Conservation (phyloP, 345 rosid genomes). For the Eutrema japonicum region DNA sequence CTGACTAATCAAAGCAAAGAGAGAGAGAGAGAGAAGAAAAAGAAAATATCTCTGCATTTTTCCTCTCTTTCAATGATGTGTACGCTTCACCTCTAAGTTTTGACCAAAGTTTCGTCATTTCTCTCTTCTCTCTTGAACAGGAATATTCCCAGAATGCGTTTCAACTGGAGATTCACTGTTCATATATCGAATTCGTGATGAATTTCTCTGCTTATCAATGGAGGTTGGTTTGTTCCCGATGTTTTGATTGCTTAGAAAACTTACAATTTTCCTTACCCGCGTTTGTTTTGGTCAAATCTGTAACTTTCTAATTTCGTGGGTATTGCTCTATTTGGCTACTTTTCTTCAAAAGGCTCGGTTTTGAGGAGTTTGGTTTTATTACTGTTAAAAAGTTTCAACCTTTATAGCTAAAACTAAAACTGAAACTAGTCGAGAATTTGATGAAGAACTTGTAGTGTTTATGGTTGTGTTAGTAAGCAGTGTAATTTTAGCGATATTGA, state of each 20-base stretch:
- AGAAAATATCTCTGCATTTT: conserved; percentile 23
- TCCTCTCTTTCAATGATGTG: conserved; percentile 20
- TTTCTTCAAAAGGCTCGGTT: neutral
- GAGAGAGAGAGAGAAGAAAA: neutral
- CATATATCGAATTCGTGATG: conserved; percentile 1
- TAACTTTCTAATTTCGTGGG: conserved; percentile 16
- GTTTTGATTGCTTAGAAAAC: neutral
- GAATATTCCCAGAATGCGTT: conserved; percentile 24
- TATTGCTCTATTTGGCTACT: conserved; percentile 20
- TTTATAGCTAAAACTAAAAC: conserved; percentile 5
- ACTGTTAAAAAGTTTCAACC: conserved; percentile 14
- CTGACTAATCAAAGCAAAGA: conserved; percentile 25
- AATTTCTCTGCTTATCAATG: conserved; percentile 30
- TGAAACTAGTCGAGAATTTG: neutral
- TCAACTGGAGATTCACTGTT: conserved; percentile 24
- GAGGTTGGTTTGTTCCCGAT: conserved; percentile 24
- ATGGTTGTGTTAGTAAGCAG: neutral
- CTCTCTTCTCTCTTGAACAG: conserved; percentile 12
- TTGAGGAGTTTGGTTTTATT: conserved; percentile 2
- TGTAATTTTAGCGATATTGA: neutral
- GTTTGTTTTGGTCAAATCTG: conserved; percentile 9
- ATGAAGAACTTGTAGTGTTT: conserved; percentile 24
- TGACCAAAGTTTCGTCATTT: conserved; percentile 32
- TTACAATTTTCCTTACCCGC: neutral
- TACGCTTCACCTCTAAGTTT: conserved; percentile 45